These are phyloP conservation scores for Amphibolis antarctica DNA, from an alignment of 106 monocot genomes.

Conservation along the genomic window DNA sequence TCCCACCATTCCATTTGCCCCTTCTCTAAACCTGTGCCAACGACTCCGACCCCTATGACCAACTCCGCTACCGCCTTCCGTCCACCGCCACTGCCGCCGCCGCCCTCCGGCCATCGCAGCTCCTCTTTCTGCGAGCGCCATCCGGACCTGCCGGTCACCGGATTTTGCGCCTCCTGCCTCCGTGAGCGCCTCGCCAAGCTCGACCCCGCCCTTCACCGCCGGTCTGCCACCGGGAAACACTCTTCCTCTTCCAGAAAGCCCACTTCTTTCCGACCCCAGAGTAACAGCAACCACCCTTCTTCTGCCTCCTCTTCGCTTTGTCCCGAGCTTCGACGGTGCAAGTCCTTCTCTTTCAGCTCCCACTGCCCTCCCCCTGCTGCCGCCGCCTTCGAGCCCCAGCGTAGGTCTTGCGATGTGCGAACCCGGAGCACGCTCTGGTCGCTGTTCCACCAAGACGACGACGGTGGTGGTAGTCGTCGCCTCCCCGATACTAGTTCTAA, in stretches of 20 bases:
- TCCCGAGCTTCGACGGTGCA: conserved; percentile 26
- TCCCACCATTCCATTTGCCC: no score
- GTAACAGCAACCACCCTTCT: neutral
- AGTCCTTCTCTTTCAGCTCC: conserved; percentile 25
- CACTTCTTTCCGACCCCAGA: neutral
- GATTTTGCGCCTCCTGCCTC: conserved; percentile 29
- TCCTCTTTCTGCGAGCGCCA: conserved; percentile 14
- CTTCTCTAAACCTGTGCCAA: no score
- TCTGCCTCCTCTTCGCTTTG: conserved; percentile 1
- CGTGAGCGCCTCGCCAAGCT: conserved; percentile 25
- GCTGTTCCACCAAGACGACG: conserved; percentile 24
- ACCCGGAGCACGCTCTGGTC: conserved; percentile 19
- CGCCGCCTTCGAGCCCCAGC: conserved; percentile 19
- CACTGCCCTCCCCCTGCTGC: neutral
- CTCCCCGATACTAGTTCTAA: neutral
- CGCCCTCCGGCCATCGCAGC: neutral
- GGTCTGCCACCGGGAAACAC: neutral
- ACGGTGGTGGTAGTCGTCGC: neutral
- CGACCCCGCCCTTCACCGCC: conserved; percentile 1
- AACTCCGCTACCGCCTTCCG: neutral
- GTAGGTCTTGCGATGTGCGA: conserved; percentile 28
- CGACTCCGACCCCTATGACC: no score
- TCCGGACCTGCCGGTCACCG: conserved; percentile 18
- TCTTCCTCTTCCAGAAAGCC: neutral
- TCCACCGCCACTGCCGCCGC: neutral